Conservation (phyloP, 331 rosid genomes). For the Quercus tomentella region DNA sequence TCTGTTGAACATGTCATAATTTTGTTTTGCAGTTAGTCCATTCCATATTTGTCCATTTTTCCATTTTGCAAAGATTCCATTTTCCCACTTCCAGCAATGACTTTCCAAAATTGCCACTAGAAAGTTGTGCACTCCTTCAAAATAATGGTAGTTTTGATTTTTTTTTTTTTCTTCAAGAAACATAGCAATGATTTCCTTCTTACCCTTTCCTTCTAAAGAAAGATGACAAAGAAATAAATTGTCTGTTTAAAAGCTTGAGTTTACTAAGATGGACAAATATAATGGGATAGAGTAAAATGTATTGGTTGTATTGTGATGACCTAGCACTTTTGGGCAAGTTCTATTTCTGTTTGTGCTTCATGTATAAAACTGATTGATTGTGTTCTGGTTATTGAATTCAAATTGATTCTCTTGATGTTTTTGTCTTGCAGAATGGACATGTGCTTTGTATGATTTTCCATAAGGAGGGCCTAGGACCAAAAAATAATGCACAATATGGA, state of each 20-base stretch:
- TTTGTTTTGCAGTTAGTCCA: background rate
- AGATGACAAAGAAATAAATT: background rate
- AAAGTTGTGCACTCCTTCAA: background rate
- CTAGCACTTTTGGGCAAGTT: background rate
- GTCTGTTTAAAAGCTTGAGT: background rate
- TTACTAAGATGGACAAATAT: background rate
- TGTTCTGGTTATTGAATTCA: background rate
- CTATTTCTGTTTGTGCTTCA: background rate
- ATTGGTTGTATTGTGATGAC: background rate
- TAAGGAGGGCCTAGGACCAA: slow-evolving; percentile 79
- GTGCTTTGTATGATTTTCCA: slow-evolving; percentile 64
- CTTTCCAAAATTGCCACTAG: background rate
- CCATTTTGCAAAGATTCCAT: background rate
- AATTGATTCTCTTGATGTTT: slow-evolving; percentile 10
- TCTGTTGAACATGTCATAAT: background rate
- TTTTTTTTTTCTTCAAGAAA: background rate
- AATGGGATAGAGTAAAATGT: background rate
- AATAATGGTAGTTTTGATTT: background rate
- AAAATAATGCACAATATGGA: slow-evolving; percentile 41
- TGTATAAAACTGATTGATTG: background rate
- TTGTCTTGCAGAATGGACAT: slow-evolving; percentile 49
- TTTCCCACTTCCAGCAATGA: background rate
- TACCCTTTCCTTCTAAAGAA: background rate
- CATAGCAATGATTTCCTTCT: background rate
- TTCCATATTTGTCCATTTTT: background rate